Evolutionary conservation across 768 basidiomycete species (phyloP), one percentile per base, ranked within the genome.

Genomic region (Xanthoconium purpureum): DNA sequence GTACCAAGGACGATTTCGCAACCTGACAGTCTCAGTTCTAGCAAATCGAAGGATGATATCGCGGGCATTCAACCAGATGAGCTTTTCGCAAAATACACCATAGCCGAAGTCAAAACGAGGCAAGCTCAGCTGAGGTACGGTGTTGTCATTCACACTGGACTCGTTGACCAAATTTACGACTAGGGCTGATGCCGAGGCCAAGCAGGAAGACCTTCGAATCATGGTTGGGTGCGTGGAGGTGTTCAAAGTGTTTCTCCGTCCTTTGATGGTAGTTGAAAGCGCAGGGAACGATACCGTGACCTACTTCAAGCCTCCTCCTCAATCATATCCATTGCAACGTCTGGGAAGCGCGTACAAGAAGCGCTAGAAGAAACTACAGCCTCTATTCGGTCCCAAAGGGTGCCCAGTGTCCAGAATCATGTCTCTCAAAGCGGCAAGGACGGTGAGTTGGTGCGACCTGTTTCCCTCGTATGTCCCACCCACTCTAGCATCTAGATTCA

Each of bases 271-370:
- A 73, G 64, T 68, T 75, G 82, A 82, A 85, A 84, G 82, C 66
- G 70, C 71, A 94, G 91, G 74, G 91, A 93, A 84, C 85, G 91
- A 62, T 94, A 94, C 72, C 85, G 91, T 44, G 91, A 94, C 70
- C 77, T 94, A 32, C 74, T 94, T 35, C 88, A 92, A 73, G 90
- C 91, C 1, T 93, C 91, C 0, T 83, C 89, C 5, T 90, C 90
- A 1, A 94, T 94, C 44, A 86, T 92, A 44, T 80, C 84, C 46
- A 88, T 94, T 57, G 79, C 87, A 6, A 71, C 77, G 39, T 89
- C 91, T 11, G 86, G 90, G 4, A 76, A 78, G 47, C 80, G 78
- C 61, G 89, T 92, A 13, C 67, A 82, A 47, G 74, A 80, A 36
- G 83, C 87, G 7, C 67, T 93, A 30, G 77, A 83, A 35, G 87